phyloP scores from a whole-genome alignment of 2,329 filamentous ascomycete species.

The Gnomoniopsis sp. region DNA sequence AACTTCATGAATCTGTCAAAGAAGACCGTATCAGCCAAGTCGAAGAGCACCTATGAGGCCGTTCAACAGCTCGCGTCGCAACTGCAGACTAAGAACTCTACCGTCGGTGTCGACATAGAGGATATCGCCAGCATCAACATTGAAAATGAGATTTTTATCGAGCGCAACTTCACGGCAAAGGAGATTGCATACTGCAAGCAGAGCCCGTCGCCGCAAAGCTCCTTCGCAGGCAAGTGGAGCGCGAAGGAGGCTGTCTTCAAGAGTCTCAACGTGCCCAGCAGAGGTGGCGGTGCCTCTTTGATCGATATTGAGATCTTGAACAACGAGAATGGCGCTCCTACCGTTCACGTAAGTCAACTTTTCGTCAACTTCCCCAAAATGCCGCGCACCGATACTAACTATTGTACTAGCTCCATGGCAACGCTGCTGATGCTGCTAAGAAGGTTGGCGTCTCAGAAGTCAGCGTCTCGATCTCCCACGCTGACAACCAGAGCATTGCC shows the following conservation, averaged over 20 bases:
- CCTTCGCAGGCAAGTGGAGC: conserved; percentile 93
- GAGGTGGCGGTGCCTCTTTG: conserved; percentile 83
- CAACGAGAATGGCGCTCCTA: conserved; percentile 77
- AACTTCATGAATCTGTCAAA: conserved; percentile 63
- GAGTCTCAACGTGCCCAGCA: conserved; percentile 80
- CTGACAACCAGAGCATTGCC: conserved; percentile 88
- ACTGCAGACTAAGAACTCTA: conserved; percentile 63
- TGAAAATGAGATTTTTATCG: conserved; percentile 87
- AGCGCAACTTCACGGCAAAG: conserved; percentile 85
- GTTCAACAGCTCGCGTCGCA: conserved; percentile 72
- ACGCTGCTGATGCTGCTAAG: conserved; percentile 78
- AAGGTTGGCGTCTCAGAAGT: conserved; percentile 84
- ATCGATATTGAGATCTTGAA: conserved; percentile 92
- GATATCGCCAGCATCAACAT: conserved; percentile 84
- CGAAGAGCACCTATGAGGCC: conserved; percentile 67
- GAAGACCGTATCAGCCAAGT: conserved; percentile 46
- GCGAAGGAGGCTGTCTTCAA: conserved; percentile 99
- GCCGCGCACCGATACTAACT: conserved; percentile 36
- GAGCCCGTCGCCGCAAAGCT: conserved; percentile 76
- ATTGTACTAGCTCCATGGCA: conserved; percentile 70
- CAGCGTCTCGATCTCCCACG: conserved; percentile 93
- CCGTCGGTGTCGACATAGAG: conserved; percentile 93
- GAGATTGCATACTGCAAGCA: conserved; percentile 86
- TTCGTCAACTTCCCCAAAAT: not conserved
- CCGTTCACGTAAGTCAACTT: conserved; percentile 68